A percentile compares a stretch with the other conserved stretches of the same genome.
These are phyloP conservation scores for Ophiocordyceps camponoti-saundersi DNA, from an alignment of 2,329 filamentous ascomycete genomes.

Conservation along the genomic window DNA sequence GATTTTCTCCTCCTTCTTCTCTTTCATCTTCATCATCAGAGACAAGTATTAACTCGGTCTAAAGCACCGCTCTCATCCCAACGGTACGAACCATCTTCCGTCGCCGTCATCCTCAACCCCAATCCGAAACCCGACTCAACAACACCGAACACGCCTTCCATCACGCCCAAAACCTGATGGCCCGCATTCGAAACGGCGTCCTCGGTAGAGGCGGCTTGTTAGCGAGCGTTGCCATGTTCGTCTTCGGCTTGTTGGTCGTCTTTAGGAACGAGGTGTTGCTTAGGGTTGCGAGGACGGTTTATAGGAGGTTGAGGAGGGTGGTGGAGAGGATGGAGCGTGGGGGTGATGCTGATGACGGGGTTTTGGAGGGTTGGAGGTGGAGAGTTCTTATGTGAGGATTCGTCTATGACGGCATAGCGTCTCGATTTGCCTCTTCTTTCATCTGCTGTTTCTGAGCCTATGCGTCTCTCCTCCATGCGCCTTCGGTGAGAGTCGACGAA, in stretches of 20 bases:
- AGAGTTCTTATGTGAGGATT: slow-evolving; percentile 26
- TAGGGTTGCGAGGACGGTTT: slow-evolving; percentile 33
- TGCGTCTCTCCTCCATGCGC: too few species aligned
- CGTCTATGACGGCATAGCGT: too few species aligned
- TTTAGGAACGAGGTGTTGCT: slow-evolving; percentile 42
- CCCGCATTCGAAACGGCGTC: slow-evolving; percentile 28
- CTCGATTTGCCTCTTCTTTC: too few species aligned
- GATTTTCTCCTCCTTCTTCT: slow-evolving; percentile 7
- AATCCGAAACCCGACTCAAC: slow-evolving; percentile 22
- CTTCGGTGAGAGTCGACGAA: too few species aligned
- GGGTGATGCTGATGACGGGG: slow-evolving; percentile 30
- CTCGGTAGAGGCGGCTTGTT: slow-evolving; percentile 23
- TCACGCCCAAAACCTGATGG: slow-evolving; percentile 30
- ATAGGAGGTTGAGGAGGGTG: slow-evolving; percentile 31
- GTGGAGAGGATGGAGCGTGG: slow-evolving; percentile 28
- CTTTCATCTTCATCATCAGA: not conserved
- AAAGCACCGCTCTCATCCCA: slow-evolving; percentile 33
- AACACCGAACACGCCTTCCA: slow-evolving; percentile 41
- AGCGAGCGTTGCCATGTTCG: slow-evolving; percentile 33
- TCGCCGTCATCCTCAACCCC: slow-evolving; percentile 18
- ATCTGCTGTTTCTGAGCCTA: too few species aligned
- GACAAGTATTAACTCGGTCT: too few species aligned
- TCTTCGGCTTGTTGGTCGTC: slow-evolving; percentile 39
- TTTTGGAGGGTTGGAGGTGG: slow-evolving; percentile 39
- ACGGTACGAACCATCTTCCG: slow-evolving; percentile 33